Evolutionary conservation across 2,329 filamentous ascomycete genomes (phyloP).

Genomic region (Rhexocercosporidium sp.): DNA sequence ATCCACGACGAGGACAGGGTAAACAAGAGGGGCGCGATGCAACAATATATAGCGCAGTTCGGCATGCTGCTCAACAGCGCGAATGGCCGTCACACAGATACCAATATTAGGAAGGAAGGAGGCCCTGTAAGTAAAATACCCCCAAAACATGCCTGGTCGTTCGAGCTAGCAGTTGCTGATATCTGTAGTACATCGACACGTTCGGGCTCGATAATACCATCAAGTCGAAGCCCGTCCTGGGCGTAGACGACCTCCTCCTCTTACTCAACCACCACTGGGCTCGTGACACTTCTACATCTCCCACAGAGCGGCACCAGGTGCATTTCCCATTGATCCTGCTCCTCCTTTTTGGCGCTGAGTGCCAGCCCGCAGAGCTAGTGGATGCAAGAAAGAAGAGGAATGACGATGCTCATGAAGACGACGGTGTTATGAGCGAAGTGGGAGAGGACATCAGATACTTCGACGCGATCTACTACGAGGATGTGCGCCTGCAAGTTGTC

Average conservation of each 20-base stretch:
- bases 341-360: slow-evolving; percentile 29
- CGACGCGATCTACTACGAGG: slow-evolving; percentile 20
- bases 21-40: slow-evolving; percentile 28
- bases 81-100: slow-evolving; percentile 25
- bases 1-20: slow-evolving; percentile 14
- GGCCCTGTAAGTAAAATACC: slow-evolving; percentile 15
- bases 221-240: slow-evolving; percentile 29
- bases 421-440: slow-evolving; percentile 19
- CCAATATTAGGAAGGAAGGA: slow-evolving; percentile 27
- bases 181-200: slow-evolving; percentile 23
- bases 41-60: slow-evolving; percentile 35
- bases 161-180: too few species aligned
- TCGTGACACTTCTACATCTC: too few species aligned
- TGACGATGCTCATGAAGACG: slow-evolving; percentile 11
- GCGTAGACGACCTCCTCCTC: slow-evolving; percentile 25
- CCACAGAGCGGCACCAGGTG: slow-evolving; percentile 30
- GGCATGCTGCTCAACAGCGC: slow-evolving; percentile 32
- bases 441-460: slow-evolving; percentile 19
- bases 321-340: slow-evolving; percentile 25
- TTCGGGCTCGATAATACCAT: slow-evolving; percentile 23
- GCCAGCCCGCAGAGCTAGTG: slow-evolving; percentile 33
- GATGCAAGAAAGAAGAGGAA: slow-evolving; percentile 27
- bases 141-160: too few species aligned
- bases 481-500: slow-evolving; percentile 21
- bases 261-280: slow-evolving; percentile 27